Base-by-base conservation (phyloP, 2,329 filamentous ascomycete genomes). In the Curvularia spicifera region DNA sequence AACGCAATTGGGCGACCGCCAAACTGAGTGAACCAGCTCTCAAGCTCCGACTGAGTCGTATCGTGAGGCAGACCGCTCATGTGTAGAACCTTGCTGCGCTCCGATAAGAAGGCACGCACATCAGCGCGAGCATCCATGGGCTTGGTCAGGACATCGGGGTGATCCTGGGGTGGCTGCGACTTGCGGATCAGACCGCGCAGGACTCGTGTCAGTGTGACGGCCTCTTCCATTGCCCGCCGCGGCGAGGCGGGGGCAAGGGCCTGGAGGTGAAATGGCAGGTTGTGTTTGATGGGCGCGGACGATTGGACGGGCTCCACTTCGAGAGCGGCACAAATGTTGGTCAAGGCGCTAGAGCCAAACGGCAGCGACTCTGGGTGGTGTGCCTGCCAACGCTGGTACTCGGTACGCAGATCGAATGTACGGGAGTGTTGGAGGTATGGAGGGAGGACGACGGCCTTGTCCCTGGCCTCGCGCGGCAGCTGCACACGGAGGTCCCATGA, bases 1-100 rank as follows among this genome's bases (percentile, higher is more conserved):
- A 99, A 99, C 20, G 95, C 95, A 80, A 99, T 99, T 29, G 95
- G 95, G 43, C 95, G 91, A 49, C 95, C 95, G 64, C 95, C 95
- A 75, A 97, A 99, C 79, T 99, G 95, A 29, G 95, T 99, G 76
- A 98, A 99, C 95, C 95, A 99, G 80, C 93, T 97, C 82, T 99
- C 95, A 24, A 99, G 85, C 81, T 99, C 95, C 3, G 94, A 98
- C 80, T 99, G 95, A 1, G 95, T 99, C 35, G 95, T 99, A 72
- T 99, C 95, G 76, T 99, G 95, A 44, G 95, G 95, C 51, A 99
- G 85, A 48, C 95, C 95, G 71, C 93, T 97, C 89, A 99, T 94
- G 79, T 99, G 95, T 55, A 99, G 86, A 39, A 99, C 94, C 81
- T 99, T 99, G 83, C 93, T 97, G 60, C 95, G 88, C 81, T 99